phyloP scores from a whole-genome alignment of 139 green algal species.

The Edaphochlamys debaryana region DNA sequence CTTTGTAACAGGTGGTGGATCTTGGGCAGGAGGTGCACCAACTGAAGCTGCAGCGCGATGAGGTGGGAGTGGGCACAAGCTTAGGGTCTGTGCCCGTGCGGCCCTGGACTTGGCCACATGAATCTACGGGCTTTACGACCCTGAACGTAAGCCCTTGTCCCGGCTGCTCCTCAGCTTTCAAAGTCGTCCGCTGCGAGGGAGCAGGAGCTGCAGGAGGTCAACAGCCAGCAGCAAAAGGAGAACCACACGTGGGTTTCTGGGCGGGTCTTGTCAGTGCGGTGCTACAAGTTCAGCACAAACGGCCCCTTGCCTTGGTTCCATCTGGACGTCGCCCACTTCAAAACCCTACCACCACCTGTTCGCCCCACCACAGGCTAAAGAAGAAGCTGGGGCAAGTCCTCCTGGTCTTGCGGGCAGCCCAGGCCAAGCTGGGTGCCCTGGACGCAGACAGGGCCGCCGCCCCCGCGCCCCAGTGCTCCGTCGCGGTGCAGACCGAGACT shows the following conservation, averaged over 20 bases:
- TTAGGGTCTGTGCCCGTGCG: too few relatives aligned
- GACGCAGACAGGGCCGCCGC: neutral
- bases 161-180: too few relatives aligned
- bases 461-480: neutral
- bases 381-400: constrained; percentile 62
- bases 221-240: neutral
- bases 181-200: too few relatives aligned
- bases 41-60: constrained; percentile 24
- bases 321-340: too few relatives aligned
- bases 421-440: constrained; percentile 42
- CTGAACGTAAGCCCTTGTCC: too few relatives aligned
- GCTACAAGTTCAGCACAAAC: too few relatives aligned
- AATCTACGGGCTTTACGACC: too few relatives aligned
- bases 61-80: constrained; percentile 1
- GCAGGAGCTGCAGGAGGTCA: constrained; percentile 3
- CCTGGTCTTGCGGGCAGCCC: constrained; percentile 56
- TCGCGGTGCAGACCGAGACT: constrained; percentile 3
- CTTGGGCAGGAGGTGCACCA: constrained; percentile 55
- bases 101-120: too few relatives aligned
- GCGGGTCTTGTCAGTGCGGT: too few relatives aligned
- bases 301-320: too few relatives aligned
- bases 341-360: too few relatives aligned
- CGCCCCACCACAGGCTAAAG: constrained; percentile 71
- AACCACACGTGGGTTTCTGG: constrained; percentile 5
- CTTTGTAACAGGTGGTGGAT: constrained; percentile 56